Percentiles rank a stretch among this genome's conserved stretches.
These are phyloP conservation scores for Arachnopeziza araneosa DNA, from an alignment of 2,329 filamentous ascomycete genomes.

Conservation along the genomic window DNA sequence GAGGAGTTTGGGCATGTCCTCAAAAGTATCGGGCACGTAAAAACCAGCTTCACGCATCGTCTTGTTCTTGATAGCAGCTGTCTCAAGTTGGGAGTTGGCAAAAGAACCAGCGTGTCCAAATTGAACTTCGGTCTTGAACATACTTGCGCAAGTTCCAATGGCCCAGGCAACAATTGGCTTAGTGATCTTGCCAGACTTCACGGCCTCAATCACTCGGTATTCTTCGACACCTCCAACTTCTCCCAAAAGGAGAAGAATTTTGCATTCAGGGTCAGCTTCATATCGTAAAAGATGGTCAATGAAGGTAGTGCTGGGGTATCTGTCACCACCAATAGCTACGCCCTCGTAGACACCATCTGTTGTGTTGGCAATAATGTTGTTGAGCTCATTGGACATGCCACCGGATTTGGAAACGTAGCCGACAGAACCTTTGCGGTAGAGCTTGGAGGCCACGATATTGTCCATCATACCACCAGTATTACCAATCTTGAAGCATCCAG, in stretches of 20 bases:
- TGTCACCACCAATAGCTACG: conserved; percentile 98
- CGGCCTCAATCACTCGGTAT: conserved; percentile 98
- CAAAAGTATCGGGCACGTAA: conserved; percentile 91
- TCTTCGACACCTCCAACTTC: conserved; percentile 99
- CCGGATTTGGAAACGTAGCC: conserved; percentile 99
- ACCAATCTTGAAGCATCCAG: conserved; percentile 98
- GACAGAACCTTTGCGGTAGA: conserved; percentile 98
- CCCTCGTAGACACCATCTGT: conserved; percentile 99
- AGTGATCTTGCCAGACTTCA: conserved; percentile 89
- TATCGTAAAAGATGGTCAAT: conserved; percentile 97
- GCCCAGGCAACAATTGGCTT: conserved; percentile 99
- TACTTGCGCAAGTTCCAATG: conserved; percentile 97
- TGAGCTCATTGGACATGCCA: conserved; percentile 99
- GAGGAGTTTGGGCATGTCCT: conserved; percentile 80
- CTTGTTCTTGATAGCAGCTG: conserved; percentile 94
- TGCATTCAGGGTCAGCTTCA: conserved; percentile 94
- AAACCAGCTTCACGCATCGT: conserved; percentile 93
- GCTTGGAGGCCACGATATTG: conserved; percentile 99
- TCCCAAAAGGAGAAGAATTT: conserved; percentile 91
- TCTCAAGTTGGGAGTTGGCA: conserved; percentile 99
- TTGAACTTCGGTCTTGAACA: conserved; percentile 99
- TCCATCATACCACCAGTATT: conserved; percentile 99
- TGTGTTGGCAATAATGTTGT: conserved; percentile 97
- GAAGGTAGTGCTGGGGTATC: conserved; percentile 98
- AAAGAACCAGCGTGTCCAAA: conserved; percentile 98